Evolutionary conservation across 2,329 filamentous ascomycete genomes (phyloP).

Genomic region (Atkinsonella hypoxylon): DNA sequence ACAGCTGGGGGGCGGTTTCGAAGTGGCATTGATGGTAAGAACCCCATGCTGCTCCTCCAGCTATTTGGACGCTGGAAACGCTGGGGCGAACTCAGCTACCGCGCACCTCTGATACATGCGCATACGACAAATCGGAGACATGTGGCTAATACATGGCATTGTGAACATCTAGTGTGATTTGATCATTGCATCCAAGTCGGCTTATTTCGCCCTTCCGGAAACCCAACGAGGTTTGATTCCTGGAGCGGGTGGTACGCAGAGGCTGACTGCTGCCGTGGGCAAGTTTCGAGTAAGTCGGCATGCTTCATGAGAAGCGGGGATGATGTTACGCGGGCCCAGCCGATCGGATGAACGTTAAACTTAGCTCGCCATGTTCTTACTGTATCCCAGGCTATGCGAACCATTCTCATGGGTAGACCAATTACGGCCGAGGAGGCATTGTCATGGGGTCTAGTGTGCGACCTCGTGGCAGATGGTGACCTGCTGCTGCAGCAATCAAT

Average conservation of each 20-base stretch:
- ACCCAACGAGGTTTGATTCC: conserved; percentile 28
- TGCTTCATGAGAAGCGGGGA: not conserved
- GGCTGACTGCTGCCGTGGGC: conserved; percentile 27
- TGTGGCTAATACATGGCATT: conserved; percentile 3
- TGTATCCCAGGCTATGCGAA: conserved; percentile 16
- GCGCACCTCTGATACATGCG: not conserved
- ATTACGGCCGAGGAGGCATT: conserved; percentile 16
- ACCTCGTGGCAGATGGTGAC: conserved; percentile 14
- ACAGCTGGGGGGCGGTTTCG: conserved; percentile 38
- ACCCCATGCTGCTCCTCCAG: not conserved
- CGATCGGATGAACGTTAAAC: not conserved
- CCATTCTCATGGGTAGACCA: conserved; percentile 16
- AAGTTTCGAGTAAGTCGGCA: conserved; percentile 25
- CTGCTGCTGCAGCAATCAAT: conserved; percentile 16
- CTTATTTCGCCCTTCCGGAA: conserved; percentile 28
- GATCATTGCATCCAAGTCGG: conserved; percentile 22
- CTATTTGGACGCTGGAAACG: not conserved
- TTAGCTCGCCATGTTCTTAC: not conserved
- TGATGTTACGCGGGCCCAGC: not conserved
- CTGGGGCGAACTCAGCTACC: no score
- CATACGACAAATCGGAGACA: not conserved
- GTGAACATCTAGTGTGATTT: conserved; percentile 23
- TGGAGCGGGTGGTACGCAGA: conserved; percentile 28
- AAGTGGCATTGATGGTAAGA: conserved; percentile 33
- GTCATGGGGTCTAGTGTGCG: conserved; percentile 15